Evolutionary conservation across 441 rosid species (phyloP).

Genomic region (Erodium moschatum): DNA sequence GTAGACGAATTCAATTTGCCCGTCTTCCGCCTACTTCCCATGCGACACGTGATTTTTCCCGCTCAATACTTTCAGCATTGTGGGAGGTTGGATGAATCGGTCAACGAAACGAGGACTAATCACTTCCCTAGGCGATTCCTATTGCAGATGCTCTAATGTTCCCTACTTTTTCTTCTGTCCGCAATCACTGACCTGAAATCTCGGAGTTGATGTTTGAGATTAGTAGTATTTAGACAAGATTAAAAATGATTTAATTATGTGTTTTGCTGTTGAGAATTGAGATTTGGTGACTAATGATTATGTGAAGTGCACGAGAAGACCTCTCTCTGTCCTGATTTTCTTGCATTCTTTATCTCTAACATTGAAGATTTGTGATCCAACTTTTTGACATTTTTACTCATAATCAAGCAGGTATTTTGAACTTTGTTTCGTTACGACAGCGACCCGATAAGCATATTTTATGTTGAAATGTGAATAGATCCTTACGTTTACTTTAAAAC

Average conservation of each 20-base stretch:
- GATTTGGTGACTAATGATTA: neutral
- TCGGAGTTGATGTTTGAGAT: neutral
- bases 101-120: no score
- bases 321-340: neutral
- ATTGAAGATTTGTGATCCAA: neutral
- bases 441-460: neutral
- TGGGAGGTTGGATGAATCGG: no score
- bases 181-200: neutral
- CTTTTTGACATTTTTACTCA: neutral
- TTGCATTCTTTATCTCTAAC: neutral
- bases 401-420: neutral
- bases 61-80: no score
- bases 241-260: neutral
- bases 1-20: no score
- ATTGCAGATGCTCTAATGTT: no score
- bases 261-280: neutral
- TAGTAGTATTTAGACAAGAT: neutral
- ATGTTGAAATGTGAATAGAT: no score
- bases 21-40: no score
- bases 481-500: no score
- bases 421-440: neutral
- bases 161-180: neutral
- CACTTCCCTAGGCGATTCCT: no score
- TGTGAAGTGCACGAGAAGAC: neutral
- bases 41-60: no score